These are phyloP conservation scores for Vachellia pachyceras DNA, from an alignment of 306 rosid species.

Conservation along the genomic window DNA sequence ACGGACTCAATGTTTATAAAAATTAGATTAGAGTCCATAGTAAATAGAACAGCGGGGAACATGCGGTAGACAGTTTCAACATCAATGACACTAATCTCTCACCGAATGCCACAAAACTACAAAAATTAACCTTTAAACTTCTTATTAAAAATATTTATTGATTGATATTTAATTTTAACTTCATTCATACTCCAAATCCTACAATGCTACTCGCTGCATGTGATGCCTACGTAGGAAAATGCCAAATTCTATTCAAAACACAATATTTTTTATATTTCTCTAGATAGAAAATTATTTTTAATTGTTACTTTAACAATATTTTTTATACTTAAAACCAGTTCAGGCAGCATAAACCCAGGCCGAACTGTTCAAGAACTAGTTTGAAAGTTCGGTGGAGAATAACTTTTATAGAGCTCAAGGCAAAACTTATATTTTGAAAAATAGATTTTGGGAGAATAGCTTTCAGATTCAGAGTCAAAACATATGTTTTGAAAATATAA, in stretches of 20 bases:
- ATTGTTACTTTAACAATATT: no score
- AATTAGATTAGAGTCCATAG: background rate
- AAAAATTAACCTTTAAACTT: conserved; percentile 32
- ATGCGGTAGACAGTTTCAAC: conserved; percentile 48
- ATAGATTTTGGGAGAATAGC: no score
- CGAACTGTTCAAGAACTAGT: no score
- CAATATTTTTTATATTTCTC: no score
- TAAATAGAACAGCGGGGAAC: conserved; percentile 44
- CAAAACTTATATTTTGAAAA: no score
- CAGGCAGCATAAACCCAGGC: no score
- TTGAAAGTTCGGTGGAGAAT: no score
- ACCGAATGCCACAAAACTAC: conserved; percentile 43
- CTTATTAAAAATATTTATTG: conserved; percentile 19
- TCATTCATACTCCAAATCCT: conserved; percentile 32
- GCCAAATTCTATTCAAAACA: background rate
- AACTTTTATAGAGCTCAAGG: no score
- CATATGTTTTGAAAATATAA: no score
- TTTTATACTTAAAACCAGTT: no score
- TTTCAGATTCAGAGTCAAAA: no score
- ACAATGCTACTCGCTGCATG: conserved; percentile 41
- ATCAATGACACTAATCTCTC: conserved; percentile 40
- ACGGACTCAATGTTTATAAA: background rate
- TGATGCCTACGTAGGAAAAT: conserved; percentile 38
- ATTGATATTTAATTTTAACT: conserved; percentile 32
- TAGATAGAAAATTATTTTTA: no score